Conservation (phyloP, 169 alveolate species). For the Cryptosporidium ubiquitum region DNA sequence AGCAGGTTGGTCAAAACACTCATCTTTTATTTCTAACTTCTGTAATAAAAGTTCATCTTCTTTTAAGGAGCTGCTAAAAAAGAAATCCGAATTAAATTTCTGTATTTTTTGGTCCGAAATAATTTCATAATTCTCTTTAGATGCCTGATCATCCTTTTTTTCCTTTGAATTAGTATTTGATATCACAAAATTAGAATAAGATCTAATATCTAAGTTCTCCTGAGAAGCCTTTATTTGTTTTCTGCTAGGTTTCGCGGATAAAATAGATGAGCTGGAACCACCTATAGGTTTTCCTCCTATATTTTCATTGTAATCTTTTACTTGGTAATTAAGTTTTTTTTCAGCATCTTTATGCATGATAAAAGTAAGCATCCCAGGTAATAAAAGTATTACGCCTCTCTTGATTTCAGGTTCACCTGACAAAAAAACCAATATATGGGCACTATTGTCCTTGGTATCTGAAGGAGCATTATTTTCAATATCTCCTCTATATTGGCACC, state of each 20-base stretch:
- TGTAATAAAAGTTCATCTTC: not conserved
- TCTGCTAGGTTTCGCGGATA: not conserved
- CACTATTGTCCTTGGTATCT: not conserved
- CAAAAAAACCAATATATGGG: constrained; percentile 33
- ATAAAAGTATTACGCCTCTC: constrained; percentile 30
- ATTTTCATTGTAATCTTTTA: not conserved
- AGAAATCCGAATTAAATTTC: not conserved
- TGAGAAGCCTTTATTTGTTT: not conserved
- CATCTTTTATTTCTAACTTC: not conserved
- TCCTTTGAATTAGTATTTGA: not conserved
- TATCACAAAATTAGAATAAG: constrained; percentile 44
- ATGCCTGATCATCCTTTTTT: not conserved
- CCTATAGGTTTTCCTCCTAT: not conserved
- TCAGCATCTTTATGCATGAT: not conserved
- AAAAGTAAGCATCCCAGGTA: constrained; percentile 53
- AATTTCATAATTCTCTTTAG: not conserved
- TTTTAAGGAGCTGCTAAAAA: not conserved
- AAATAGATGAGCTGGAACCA: not conserved
- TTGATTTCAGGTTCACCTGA: constrained; percentile 58
- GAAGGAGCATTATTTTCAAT: not conserved
- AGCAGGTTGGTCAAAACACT: not conserved
- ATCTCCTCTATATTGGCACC: not conserved
- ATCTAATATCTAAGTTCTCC: constrained; percentile 47
- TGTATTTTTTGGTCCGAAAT: not conserved
- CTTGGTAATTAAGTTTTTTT: not conserved